Conservation (phyloP, 768 basidiomycete genomes). For the Sistotremastrum niveocremeum region DNA sequence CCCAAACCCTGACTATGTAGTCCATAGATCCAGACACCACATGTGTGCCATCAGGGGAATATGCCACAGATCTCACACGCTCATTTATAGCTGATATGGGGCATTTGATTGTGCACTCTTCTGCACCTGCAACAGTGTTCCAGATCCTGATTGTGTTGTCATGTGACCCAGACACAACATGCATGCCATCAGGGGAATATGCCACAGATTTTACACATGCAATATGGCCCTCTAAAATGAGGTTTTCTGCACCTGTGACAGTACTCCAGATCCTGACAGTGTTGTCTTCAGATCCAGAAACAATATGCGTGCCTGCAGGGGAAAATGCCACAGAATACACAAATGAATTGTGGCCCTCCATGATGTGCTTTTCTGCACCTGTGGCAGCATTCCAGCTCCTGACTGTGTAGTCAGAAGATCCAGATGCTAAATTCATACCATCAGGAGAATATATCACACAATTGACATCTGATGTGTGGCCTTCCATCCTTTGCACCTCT, state of each 20-base stretch:
- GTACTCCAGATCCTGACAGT: neutral
- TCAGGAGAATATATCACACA: neutral
- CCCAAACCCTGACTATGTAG: conserved; percentile 17
- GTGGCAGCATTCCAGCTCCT: neutral
- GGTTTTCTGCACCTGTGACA: conserved; percentile 1
- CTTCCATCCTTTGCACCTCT: neutral
- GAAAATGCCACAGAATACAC: neutral
- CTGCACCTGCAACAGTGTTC: too few species aligned
- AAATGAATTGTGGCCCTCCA: neutral
- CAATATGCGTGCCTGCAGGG: neutral
- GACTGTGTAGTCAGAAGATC: neutral
- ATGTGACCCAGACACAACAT: conserved; percentile 6
- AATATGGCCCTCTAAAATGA: conserved; percentile 1
- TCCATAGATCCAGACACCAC: conserved; percentile 20
- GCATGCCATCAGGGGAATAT: conserved; percentile 9
- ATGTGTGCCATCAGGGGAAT: conserved; percentile 17
- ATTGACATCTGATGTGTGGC: neutral
- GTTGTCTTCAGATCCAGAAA: neutral
- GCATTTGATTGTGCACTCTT: too few species aligned
- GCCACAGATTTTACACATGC: conserved; percentile 1
- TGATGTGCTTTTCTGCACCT: neutral
- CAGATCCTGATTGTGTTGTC: conserved; percentile 3
- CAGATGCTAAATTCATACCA: neutral
- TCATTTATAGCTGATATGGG: too few species aligned
- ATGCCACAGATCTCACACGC: too few species aligned